Conservation (phyloP, 202 grass and related monocot genomes). For the Eragrostis tef region DNA sequence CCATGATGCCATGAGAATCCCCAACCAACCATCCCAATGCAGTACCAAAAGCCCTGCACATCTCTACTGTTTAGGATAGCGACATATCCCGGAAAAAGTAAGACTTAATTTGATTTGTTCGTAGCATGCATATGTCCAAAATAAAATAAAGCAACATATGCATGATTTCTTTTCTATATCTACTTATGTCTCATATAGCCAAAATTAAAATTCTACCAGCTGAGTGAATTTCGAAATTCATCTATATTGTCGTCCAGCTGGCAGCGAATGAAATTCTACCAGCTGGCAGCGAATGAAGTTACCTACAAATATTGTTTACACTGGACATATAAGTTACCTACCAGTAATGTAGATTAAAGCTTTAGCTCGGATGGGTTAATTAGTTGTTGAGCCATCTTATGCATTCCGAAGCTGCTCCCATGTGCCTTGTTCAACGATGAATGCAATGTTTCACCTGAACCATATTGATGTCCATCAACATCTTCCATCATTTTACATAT, state of each 20-base stretch:
- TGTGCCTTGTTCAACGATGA: constrained; percentile 51
- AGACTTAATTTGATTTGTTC: not conserved
- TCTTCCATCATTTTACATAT: not conserved
- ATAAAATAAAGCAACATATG: not conserved
- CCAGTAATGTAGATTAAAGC: not conserved
- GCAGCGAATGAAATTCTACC: no score
- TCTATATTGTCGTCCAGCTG: no score
- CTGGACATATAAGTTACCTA: not conserved
- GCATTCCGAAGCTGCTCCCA: constrained; percentile 38
- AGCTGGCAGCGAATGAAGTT: no score
- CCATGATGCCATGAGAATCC: not conserved
- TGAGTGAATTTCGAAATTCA: no score
- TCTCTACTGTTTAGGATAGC: constrained; percentile 5
- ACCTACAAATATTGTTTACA: no score
- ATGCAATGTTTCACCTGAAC: constrained; percentile 56
- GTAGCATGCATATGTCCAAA: not conserved
- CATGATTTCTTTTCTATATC: not conserved
- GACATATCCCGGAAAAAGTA: not conserved
- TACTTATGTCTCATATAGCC: not conserved
- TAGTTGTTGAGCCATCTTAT: constrained; percentile 33
- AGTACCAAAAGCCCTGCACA: constrained; percentile 2
- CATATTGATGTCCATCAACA: not conserved
- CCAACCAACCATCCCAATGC: constrained; percentile 10
- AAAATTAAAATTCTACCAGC: not conserved
- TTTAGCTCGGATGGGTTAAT: not conserved